Conservation (phyloP, 306 rosid genomes). For the Quercus cerris region DNA sequence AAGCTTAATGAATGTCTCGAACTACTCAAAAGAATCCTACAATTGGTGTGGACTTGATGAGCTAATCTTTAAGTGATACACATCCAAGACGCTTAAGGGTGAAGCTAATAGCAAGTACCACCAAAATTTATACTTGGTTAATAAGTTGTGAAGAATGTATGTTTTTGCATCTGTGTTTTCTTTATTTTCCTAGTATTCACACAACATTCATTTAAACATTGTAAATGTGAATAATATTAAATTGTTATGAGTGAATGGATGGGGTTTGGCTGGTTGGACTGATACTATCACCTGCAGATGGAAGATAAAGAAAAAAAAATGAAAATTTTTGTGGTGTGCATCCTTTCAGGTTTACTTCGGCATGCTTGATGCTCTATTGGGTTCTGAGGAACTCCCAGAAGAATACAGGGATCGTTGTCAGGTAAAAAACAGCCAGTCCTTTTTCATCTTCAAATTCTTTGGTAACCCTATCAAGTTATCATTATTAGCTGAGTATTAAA, state of each 20-base stretch:
- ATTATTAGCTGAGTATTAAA: not conserved
- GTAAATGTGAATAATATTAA: not conserved
- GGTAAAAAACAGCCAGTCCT: constrained; percentile 11
- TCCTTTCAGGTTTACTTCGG: constrained; percentile 41
- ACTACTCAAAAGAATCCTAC: no score
- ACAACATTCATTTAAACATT: not conserved
- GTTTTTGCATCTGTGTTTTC: not conserved
- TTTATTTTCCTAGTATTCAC: not conserved
- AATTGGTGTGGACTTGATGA: not conserved
- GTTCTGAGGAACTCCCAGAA: constrained; percentile 50
- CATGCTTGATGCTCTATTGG: constrained; percentile 54
- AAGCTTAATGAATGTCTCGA: not conserved
- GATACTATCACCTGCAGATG: not conserved
- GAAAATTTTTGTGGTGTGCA: not conserved
- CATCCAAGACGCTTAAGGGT: not conserved
- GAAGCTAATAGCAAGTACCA: not conserved
- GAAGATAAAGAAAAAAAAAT: not conserved
- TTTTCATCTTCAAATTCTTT: not conserved
- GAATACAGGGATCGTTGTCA: constrained; percentile 42
- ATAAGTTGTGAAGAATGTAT: not conserved
- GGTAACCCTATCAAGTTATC: not conserved
- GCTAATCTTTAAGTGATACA: not conserved
- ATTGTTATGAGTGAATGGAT: not conserved
- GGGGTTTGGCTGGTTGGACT: not conserved
- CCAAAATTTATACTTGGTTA: not conserved